phyloP scores from a whole-genome alignment of 208 protist genomes.

The Acanthamoeba sp. region DNA sequence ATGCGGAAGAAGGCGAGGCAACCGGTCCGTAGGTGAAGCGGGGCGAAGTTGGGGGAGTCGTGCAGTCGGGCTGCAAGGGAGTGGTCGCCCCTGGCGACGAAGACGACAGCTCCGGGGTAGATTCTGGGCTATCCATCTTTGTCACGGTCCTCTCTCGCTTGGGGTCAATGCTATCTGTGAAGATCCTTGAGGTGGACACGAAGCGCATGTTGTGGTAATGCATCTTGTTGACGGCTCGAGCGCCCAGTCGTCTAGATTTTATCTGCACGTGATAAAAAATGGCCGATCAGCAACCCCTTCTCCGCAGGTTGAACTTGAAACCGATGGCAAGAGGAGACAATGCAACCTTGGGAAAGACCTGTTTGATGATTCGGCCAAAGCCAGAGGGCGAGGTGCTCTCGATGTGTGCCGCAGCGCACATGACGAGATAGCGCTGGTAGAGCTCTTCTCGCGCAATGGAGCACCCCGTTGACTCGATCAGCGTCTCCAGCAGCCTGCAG shows the following conservation, averaged over 20 bases:
- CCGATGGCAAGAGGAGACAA: background rate
- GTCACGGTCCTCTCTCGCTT: too few species aligned
- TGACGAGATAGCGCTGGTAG: background rate
- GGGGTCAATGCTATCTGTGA: too few species aligned
- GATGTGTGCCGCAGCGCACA: background rate
- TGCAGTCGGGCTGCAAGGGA: too few species aligned
- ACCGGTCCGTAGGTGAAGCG: background rate
- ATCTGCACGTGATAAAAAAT: background rate
- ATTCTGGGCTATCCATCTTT: too few species aligned
- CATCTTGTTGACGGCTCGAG: slow-evolving; percentile 7
- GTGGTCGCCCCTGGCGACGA: too few species aligned
- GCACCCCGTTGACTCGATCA: background rate
- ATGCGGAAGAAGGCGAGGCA: background rate
- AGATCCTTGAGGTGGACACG: too few species aligned
- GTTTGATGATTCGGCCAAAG: background rate
- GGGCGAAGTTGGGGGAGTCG: too few species aligned
- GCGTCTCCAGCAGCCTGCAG: background rate
- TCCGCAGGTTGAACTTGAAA: too few species aligned
- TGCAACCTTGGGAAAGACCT: background rate
- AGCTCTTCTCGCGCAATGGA: background rate
- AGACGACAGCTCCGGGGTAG: too few species aligned
- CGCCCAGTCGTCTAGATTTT: background rate
- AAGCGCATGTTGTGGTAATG: background rate
- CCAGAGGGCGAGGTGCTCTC: background rate
- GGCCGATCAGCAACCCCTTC: background rate